Evolutionary conservation across 139 green algal species (phyloP), one percentile per base, ranked within the genome.

Genomic region (Dunaliella primolecta): DNA sequence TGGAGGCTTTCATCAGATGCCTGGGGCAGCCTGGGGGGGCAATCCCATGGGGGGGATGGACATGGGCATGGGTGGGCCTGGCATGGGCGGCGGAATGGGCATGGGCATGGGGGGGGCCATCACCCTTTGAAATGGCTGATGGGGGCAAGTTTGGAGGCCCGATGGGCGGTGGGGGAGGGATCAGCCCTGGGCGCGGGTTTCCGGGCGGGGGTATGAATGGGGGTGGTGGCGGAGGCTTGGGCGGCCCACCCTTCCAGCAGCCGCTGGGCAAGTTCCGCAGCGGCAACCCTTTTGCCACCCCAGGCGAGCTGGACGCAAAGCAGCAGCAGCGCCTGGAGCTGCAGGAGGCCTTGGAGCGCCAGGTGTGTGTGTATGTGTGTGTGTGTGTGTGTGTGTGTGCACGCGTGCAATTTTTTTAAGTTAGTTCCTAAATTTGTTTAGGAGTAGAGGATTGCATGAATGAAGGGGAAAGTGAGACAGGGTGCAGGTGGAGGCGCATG

Each of bases 281-380:
- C 77, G 85, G 85, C 70, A 88, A 88, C 37, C 32, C 85, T 21
- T 88, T 86, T 64, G 27, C 83, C 20, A 90, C 84, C 0, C 87
- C 87, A 0, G 38, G 2, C 2, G 87, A 90, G 77, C 76, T 90
- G 81, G 77, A 90, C 81, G 76, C 75, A 33, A 90, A 90, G 84
- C 71, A 80, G 76, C 87, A 78, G 36, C 81, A 86, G 87, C 36
- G 29, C 30, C 23, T 75, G n/a, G 84, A 90, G 87, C 81, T 88
- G 81, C 87, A 90, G 81, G 84, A 88, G 32, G 87, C 84, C 32
- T 35, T 90, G 81, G 84, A 90, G 81, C 36, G 55, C 55, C 85
- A 88, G 82, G 84, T 88, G 21, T 25, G 74, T 75, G 76, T 83
- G 81, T 2, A 36, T 21, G 30, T 11, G 7, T 64, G 46, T 64